Evolutionary conservation across 2,329 filamentous ascomycete species (phyloP), one percentile per base, ranked within the genome.

Genomic region (Aaosphaeria arxii): DNA sequence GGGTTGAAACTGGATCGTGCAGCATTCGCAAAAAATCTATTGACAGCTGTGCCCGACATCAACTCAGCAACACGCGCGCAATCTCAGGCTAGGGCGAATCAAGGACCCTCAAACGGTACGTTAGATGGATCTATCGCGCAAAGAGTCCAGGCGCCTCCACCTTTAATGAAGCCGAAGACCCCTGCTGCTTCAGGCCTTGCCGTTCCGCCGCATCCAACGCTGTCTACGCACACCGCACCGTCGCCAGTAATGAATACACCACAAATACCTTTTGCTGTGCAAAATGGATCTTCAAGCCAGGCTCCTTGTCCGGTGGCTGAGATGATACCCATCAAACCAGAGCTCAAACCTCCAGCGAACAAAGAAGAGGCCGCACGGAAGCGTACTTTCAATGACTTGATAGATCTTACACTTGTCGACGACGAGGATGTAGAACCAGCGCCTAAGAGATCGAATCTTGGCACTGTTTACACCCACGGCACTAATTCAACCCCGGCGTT

Each of bases 291-390:
- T 36, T 9, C 33, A 36, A 9, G 9, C 7, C 39, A 40, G 24
- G 7, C 39, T 1, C 56, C 59, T 13, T 55, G 48, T 32, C 60
- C 57, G 29, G 59, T 69, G 24, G 65, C 64, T 9, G 61, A 66
- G 44, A 69, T 69, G 63, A 49, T 65, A 17, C 69, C 52, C 4
- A 54, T 46, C 29, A 64, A 55, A 41, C 47, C 55, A 41, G 62
- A 59, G 43, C 42, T 62, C 31, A 69, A 61, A 47, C 56, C 49
- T 7, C 72, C 74, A 30, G 67, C 69, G 5, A 72, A 77, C 52
- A 83, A 82, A 55, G 77, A 77, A 58, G 76, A 80, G 56, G 74
- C 74, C 45, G 79, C 80, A n/a, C 70, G 77, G 29, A 83, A 83
- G 58, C 72, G 78, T 24, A 75, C 71, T 6, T 77, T 83, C 52